Conservation (phyloP, 2,329 filamentous ascomycete genomes). For the Lecanicillium sp. region DNA sequence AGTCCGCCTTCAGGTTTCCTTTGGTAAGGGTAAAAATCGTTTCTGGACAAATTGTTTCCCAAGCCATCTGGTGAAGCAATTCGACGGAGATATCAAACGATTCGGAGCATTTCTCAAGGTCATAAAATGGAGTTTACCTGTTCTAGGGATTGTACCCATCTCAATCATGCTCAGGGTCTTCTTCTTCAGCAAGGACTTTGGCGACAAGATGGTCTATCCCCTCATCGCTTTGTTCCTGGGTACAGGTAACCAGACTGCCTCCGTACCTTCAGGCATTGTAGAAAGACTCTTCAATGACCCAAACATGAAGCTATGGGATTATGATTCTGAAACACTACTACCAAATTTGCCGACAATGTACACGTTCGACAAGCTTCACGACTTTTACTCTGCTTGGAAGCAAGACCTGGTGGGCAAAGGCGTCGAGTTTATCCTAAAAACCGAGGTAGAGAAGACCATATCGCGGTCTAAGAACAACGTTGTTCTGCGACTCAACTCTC, state of each 20-base stretch:
- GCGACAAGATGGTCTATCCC: slow-evolving; percentile 63
- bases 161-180: slow-evolving; percentile 61
- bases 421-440: slow-evolving; percentile 50
- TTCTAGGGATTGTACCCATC: slow-evolving; percentile 57
- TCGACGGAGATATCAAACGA: slow-evolving; percentile 49
- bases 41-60: slow-evolving; percentile 65
- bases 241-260: slow-evolving; percentile 67
- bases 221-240: slow-evolving; percentile 69
- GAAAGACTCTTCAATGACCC: slow-evolving; percentile 54
- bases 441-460: slow-evolving; percentile 48
- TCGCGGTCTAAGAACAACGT: slow-evolving; percentile 47
- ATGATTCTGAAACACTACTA: slow-evolving; percentile 47
- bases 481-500: slow-evolving; percentile 46
- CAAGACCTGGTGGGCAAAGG: slow-evolving; percentile 47
- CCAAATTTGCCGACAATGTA: slow-evolving; percentile 60
- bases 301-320: slow-evolving; percentile 55
- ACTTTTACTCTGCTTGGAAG: slow-evolving; percentile 56
- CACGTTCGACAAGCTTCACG: slow-evolving; percentile 56
- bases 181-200: slow-evolving; percentile 63
- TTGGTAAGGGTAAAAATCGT: slow-evolving; percentile 50
- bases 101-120: slow-evolving; percentile 52
- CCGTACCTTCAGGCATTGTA: slow-evolving; percentile 63
- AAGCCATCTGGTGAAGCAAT: slow-evolving; percentile 49
- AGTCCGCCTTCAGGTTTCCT: slow-evolving; percentile 56
- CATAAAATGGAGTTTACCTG: slow-evolving; percentile 52